Evolutionary conservation across 495 filamentous ascomycete species (phyloP), one percentile per base, ranked within the genome.

Genomic region (Hyaloscypha variabilis): DNA sequence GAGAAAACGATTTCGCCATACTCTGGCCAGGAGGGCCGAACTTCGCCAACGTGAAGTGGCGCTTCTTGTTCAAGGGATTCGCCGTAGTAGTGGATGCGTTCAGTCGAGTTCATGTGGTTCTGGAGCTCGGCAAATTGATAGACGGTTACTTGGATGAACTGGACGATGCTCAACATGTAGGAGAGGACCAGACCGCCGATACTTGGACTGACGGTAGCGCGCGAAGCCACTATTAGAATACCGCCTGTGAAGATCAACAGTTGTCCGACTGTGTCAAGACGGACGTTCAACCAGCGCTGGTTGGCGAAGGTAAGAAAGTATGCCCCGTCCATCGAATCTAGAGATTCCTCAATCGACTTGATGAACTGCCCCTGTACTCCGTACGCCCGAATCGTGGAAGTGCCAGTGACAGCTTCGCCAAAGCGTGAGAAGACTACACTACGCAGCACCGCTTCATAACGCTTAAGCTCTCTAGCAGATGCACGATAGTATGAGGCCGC

Each of bases 81-180:
- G 50, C 92, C 94, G 72, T 99, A 99, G 78, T 95, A 91, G 75
- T 92, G 84, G 19, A 99, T 82, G 29, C 95, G 90, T 73, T 99
- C 94, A 3, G 94, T 94, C 1, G 95, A 87, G 70, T 96, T 97
- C 94, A 99, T 97, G 73, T 91, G 89, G 79, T 97, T 97, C 75
- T 99, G 94, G 24, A 97, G 91, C 74, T 98, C 95, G 31, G 95
- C 94, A 36, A 97, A 84, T 77, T 98, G 95, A 39, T 94, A 87
- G 23, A 98, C 91, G 2, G 93, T 93, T 77, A 96, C 97, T 73
- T 97, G 93, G 54, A 97, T 86, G 90, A 97, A 92, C 77, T 95
- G 91, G 21, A 96, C 93, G 66, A 97, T 96, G 30, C 88, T 85
- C 2, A 98, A 82, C 67, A 98, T 96, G 73, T 97, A 97, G 13